Evolutionary conservation across 2,329 filamentous ascomycete species (phyloP).

Genomic region (Boeremia lycopersici): DNA sequence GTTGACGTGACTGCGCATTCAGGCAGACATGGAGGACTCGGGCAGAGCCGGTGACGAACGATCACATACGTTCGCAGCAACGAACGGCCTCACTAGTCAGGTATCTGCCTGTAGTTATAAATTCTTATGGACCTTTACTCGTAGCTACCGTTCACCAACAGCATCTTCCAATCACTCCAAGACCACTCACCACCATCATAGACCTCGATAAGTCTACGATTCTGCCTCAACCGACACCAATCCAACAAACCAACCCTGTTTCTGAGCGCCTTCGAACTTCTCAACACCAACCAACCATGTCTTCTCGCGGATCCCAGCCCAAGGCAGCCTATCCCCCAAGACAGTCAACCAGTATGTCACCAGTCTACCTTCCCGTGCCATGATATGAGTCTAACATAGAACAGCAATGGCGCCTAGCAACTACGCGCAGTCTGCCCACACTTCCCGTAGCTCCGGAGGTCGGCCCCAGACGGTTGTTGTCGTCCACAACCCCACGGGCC

Average conservation of each 20-base stretch:
- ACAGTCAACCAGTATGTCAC: constrained; percentile 2
- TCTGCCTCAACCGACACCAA: not conserved
- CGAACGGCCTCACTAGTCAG: constrained; percentile 8
- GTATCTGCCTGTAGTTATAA: constrained; percentile 4
- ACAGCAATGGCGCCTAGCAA: constrained; percentile 1
- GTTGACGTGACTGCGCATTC: constrained; percentile 2
- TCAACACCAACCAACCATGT: constrained; percentile 7
- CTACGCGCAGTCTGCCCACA: constrained; percentile 6
- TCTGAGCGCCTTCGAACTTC: not conserved
- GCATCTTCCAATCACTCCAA: not conserved
- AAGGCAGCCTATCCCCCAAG: not conserved
- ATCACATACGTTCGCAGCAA: not conserved
- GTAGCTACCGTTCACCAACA: not conserved
- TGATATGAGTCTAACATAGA: not conserved
- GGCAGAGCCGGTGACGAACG: not conserved
- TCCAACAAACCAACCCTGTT: not conserved
- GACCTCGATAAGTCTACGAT: not conserved
- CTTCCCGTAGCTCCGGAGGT: constrained; percentile 6
- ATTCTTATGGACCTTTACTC: not conserved
- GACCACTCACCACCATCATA: not conserved
- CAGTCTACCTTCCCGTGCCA: not conserved
- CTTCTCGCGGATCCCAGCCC: constrained; percentile 1
- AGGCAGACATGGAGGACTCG: constrained; percentile 9
- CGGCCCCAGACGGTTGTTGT: constrained; percentile 5
- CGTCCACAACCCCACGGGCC: constrained; percentile 8